A percentile compares a stretch with the other conserved stretches of the same genome.
These are phyloP conservation scores for Paspalum notatum DNA, from an alignment of 176 grass and related monocot genomes.

Conservation along the genomic window DNA sequence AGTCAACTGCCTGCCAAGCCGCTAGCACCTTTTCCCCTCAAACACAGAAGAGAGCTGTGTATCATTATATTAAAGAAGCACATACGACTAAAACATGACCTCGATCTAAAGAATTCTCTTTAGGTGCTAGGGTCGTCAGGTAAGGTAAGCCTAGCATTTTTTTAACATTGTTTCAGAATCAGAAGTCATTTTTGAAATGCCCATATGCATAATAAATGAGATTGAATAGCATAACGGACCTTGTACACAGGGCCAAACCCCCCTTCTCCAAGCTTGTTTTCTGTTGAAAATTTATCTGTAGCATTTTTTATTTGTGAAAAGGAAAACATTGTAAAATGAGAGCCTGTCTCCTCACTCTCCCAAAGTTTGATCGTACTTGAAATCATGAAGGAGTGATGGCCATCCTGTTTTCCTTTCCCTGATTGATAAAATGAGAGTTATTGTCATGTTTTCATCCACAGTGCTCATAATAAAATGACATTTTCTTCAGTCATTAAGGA, in stretches of 20 bases:
- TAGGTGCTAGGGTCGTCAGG: no score
- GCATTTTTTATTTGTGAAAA: conserved; percentile 41
- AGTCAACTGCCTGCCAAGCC: no score
- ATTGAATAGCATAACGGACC: conserved; percentile 13
- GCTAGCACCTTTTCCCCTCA: no score
- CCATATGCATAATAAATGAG: neutral
- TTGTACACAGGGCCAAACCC: conserved; percentile 64
- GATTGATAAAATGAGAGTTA: neutral
- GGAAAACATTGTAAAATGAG: conserved; percentile 26
- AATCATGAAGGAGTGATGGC: neutral
- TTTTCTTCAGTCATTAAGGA: neutral
- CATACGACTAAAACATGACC: no score
- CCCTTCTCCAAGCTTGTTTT: conserved; percentile 55
- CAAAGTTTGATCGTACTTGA: conserved; percentile 31
- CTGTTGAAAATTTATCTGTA: conserved; percentile 34
- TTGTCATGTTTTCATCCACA: neutral
- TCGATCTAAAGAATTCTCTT: no score
- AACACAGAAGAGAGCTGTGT: no score
- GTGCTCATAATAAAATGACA: neutral
- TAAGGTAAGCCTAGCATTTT: no score
- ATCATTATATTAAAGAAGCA: no score
- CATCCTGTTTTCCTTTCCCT: conserved; percentile 35
- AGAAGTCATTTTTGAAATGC: conserved; percentile 1
- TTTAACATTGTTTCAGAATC: neutral
- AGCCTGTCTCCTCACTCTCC: conserved; percentile 34